Conservation (phyloP, 805 yeast species). For the Monosporozyma aerobia region DNA sequence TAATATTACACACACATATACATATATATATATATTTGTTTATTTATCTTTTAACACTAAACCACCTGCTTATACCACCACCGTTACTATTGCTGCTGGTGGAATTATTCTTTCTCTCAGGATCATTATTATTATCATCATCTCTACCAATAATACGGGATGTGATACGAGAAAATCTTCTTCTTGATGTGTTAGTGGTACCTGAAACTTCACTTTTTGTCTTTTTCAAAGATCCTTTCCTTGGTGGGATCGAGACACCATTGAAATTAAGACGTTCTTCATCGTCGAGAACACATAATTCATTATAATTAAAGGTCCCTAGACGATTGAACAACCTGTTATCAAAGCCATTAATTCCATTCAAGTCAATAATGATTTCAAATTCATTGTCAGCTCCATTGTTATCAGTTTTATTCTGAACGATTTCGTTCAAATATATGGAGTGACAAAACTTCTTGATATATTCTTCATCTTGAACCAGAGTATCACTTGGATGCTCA, state of each 20-base stretch:
- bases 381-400: neutral
- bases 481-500: conserved; percentile 18
- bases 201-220: neutral
- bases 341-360: neutral
- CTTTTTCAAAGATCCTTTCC: neutral
- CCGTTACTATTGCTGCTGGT: neutral
- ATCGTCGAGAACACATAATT: neutral
- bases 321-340: neutral
- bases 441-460: conserved; percentile 6
- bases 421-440: neutral
- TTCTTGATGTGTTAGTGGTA: neutral
- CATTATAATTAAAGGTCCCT: neutral
- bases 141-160: conserved; percentile 1
- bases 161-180: neutral
- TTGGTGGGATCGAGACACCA: neutral
- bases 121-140: neutral
- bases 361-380: neutral
- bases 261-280: neutral
- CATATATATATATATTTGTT: neutral
- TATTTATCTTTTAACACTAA: neutral
- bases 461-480: conserved; percentile 12
- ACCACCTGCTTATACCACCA: conserved; percentile 1
- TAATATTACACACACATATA: neutral
- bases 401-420: neutral
- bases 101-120: neutral